Conservation (phyloP, 2,329 filamentous ascomycete species). For the Ophiostoma sp. region DNA sequence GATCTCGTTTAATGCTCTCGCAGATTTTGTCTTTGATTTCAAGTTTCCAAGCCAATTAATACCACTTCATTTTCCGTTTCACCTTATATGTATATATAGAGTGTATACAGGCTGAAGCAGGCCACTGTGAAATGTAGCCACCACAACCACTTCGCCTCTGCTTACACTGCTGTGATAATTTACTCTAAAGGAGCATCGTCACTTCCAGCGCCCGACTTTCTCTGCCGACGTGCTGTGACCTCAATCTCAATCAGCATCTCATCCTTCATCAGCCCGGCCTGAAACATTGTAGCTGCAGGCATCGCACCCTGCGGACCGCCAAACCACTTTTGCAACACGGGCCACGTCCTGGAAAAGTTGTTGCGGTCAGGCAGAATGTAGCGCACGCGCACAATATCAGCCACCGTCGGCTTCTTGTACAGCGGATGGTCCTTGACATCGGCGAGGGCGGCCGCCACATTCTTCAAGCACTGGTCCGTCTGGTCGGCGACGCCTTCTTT, state of each 20-base stretch:
- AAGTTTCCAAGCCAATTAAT: too few species aligned
- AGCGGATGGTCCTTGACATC: conserved; percentile 35
- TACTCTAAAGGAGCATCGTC: neutral
- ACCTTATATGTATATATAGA: neutral
- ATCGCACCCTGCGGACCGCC: conserved; percentile 42
- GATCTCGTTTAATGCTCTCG: neutral
- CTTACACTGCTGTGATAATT: neutral
- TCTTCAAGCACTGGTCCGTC: conserved; percentile 45
- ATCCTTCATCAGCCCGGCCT: conserved; percentile 47
- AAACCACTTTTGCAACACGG: conserved; percentile 46
- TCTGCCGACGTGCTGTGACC: conserved; percentile 31
- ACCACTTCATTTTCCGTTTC: neutral
- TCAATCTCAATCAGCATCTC: conserved; percentile 39
- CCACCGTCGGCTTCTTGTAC: conserved; percentile 29
- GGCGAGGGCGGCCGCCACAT: conserved; percentile 42
- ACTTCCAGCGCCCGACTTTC: conserved; percentile 4
- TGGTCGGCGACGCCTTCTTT: conserved; percentile 40
- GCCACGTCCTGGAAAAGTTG: conserved; percentile 47
- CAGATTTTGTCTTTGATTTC: neutral
- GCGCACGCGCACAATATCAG: conserved; percentile 47
- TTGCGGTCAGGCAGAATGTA: conserved; percentile 47
- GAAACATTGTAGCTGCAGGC: conserved; percentile 51
- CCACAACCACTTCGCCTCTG: neutral
- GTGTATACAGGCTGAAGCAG: neutral
- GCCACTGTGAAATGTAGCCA: neutral